Evolutionary conservation across 495 filamentous ascomycete species (phyloP).

Genomic region (Recurvomyces mirabilis): DNA sequence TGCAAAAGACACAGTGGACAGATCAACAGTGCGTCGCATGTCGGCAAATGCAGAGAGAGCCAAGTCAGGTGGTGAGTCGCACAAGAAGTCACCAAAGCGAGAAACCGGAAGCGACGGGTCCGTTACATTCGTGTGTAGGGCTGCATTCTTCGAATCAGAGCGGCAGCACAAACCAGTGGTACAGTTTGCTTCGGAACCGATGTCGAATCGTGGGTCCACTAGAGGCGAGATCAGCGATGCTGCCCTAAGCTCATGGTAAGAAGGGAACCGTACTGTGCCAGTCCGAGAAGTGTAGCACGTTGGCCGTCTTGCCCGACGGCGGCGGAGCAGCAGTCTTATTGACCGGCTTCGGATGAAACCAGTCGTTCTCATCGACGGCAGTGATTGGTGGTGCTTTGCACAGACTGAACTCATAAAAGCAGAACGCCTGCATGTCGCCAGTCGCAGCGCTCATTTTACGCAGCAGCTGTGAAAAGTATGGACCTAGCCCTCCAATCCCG

Average conservation of each 20-base stretch:
- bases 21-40: slow-evolving; percentile 19
- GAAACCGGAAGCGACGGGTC: slow-evolving; percentile 24
- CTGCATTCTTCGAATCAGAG: slow-evolving; percentile 19
- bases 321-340: slow-evolving; percentile 6
- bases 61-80: slow-evolving; percentile 24
- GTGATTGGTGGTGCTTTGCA: slow-evolving; percentile 18
- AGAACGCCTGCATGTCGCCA: slow-evolving; percentile 23
- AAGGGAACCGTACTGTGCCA: slow-evolving; percentile 11
- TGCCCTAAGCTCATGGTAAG: no score
- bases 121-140: slow-evolving; percentile 17
- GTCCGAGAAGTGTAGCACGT: slow-evolving; percentile 15
- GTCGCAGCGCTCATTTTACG: slow-evolving; percentile 19
- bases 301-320: slow-evolving; percentile 4
- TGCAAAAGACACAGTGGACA: slow-evolving; percentile 2
- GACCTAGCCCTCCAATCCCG: slow-evolving; percentile 17
- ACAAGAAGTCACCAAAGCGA: slow-evolving; percentile 23
- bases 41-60: slow-evolving; percentile 22
- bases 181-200: slow-evolving; percentile 15
- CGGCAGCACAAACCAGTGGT: slow-evolving; percentile 14
- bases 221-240: not conserved
- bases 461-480: slow-evolving; percentile 22
- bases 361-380: slow-evolving; percentile 22
- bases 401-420: slow-evolving; percentile 17
- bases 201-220: slow-evolving; percentile 15
- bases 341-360: slow-evolving; percentile 12